A percentile compares a stretch with the other conserved stretches of the same genome.
Evolutionary conservation across 495 filamentous ascomycete species (phyloP).

Genomic region (Penicillium paradoxum): DNA sequence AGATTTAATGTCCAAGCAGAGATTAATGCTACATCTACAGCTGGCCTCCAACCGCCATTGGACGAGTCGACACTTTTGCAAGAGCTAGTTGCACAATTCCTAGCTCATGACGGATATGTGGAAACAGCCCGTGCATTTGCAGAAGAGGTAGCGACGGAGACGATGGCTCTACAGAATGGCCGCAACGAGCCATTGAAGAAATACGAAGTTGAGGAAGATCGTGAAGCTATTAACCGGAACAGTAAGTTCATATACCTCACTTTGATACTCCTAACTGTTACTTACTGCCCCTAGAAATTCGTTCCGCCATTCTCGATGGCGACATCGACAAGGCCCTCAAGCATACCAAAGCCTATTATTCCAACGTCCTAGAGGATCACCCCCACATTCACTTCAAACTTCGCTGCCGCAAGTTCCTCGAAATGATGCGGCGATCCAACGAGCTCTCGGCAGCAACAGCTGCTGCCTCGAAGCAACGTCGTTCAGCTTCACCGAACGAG

Average conservation of each 20-base stretch:
- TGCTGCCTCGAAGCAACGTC: slow-evolving; percentile 31
- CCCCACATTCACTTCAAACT: slow-evolving; percentile 87
- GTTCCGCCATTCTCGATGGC: slow-evolving; percentile 83
- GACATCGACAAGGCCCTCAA: slow-evolving; percentile 88
- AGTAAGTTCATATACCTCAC: slow-evolving; percentile 46
- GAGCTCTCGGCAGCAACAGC: slow-evolving; percentile 48
- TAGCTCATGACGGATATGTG: slow-evolving; percentile 95
- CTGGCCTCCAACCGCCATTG: slow-evolving; percentile 59
- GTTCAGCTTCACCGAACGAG: slow-evolving; percentile 26
- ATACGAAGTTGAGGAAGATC: slow-evolving; percentile 76
- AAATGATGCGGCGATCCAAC: slow-evolving; percentile 83
- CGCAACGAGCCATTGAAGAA: slow-evolving; percentile 49
- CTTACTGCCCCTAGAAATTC: slow-evolving; percentile 58
- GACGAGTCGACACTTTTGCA: slow-evolving; percentile 78
- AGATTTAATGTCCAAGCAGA: slow-evolving; percentile 53
- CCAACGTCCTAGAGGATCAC: slow-evolving; percentile 75
- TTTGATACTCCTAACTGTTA: not conserved
- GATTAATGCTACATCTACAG: slow-evolving; percentile 47
- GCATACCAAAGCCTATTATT: slow-evolving; percentile 73
- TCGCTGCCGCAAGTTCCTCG: slow-evolving; percentile 86
- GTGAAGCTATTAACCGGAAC: slow-evolving; percentile 84
- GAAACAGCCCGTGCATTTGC: slow-evolving; percentile 88
- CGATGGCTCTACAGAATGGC: slow-evolving; percentile 55
- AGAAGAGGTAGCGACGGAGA: slow-evolving; percentile 72
- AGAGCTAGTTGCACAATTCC: slow-evolving; percentile 76